phyloP scores from a whole-genome alignment of 2,329 filamentous ascomycete genomes.

The Rosellinia necatrix region DNA sequence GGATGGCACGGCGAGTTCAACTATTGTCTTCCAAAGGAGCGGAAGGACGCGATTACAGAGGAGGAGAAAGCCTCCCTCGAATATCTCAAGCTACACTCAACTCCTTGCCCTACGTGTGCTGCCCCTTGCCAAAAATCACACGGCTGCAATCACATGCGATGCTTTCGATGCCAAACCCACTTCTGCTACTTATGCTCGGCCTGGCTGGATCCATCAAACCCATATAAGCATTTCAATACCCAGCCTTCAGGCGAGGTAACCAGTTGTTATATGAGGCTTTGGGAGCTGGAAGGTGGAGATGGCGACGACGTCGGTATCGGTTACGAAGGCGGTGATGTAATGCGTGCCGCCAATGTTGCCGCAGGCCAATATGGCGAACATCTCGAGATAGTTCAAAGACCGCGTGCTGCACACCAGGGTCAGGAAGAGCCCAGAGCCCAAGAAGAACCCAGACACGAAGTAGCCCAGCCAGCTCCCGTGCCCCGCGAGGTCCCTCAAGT shows the following conservation, averaged over 20 bases:
- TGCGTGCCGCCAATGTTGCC: slow-evolving; percentile 26
- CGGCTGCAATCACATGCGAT: slow-evolving; percentile 97
- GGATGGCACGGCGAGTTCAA: slow-evolving; percentile 93
- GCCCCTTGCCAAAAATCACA: slow-evolving; percentile 86
- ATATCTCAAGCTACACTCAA: slow-evolving; percentile 81
- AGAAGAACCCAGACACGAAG: slow-evolving; percentile 34
- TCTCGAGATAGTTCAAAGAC: slow-evolving; percentile 32
- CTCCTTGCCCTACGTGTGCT: slow-evolving; percentile 85
- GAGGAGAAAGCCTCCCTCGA: slow-evolving; percentile 87
- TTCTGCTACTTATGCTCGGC: slow-evolving; percentile 93
- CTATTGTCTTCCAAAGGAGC: slow-evolving; percentile 69
- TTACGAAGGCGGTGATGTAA: slow-evolving; percentile 46
- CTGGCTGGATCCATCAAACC: slow-evolving; percentile 82
- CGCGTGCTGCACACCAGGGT: slow-evolving; percentile 32
- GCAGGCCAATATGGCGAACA: slow-evolving; percentile 34
- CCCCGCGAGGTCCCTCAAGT: slow-evolving; percentile 27
- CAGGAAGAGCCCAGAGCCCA: slow-evolving; percentile 38
- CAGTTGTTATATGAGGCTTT: slow-evolving; percentile 81
- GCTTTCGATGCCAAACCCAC: slow-evolving; percentile 85
- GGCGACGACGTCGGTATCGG: slow-evolving; percentile 56
- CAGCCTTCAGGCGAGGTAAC: slow-evolving; percentile 56
- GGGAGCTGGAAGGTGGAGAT: slow-evolving; percentile 87
- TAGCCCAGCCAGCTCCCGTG: slow-evolving; percentile 2
- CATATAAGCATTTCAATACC: slow-evolving; percentile 87
- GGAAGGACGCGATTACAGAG: slow-evolving; percentile 72